Base-by-base conservation (phyloP, 2,329 filamentous ascomycete genomes). In the Akanthomyces lecanii region DNA sequence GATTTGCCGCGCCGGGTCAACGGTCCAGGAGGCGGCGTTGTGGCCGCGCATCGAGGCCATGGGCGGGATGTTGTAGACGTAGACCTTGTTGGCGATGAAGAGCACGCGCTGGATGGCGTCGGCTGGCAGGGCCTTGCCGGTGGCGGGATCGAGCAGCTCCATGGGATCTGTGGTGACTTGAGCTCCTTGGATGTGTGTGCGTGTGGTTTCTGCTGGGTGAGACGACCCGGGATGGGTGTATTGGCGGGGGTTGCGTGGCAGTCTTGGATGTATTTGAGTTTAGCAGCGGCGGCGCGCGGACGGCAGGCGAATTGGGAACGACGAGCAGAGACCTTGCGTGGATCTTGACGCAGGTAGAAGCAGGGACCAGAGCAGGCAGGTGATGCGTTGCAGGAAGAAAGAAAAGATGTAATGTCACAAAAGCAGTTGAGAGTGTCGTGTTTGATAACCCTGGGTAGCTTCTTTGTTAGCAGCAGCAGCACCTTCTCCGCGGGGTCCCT, bases 41-140 rank as follows among this genome's bases (percentile, higher is more conserved):
- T 96, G 90, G 74, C 92, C 92, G 74, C 89, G 89, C 69, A 87
- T 91, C 21, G 88, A 89, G 51, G 88, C 82, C 63, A 92, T 81
- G 28, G 92, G 91, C 21, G 92, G 92, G 74, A 96, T 92, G 71
- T 89, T 87, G 82, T 96, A 97, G 80, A 96, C 84, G 79, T 96
- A 91, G 67, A 95, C 89, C 67, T 83, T 80, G 70, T 82, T 79
- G 66, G 88, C 85, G 74, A 92, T 79, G 83, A 91, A 93, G 74
- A 96, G 88, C 73, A 95, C 81, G 74, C 91, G 88, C 77, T 95
- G 90, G 77, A 96, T 94, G 69, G 91, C 89, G 72, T 91, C 89
- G 59, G 85, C 73, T 62, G 90, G 88, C 68, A 92, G 83, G 67
- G 87, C 76, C 40, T 78, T 78, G 69, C 88, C 88, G 25, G 90